phyloP scores from a whole-genome alignment of 371 early-diverging fungal genomes.

The Haplosporangium sp. region DNA sequence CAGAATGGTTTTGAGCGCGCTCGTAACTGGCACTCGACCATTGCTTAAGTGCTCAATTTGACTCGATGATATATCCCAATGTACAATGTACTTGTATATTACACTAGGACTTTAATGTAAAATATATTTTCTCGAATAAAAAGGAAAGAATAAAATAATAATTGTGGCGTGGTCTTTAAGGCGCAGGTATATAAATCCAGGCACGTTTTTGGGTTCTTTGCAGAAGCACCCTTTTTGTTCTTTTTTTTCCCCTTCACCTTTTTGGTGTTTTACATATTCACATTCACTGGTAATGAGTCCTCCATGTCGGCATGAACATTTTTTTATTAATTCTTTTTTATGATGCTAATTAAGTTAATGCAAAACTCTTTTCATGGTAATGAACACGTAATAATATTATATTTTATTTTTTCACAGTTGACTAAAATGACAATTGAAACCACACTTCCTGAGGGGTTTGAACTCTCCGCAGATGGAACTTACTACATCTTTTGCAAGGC shows the following conservation, averaged over 20 bases:
- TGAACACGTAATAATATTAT: neutral
- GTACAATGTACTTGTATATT: no score
- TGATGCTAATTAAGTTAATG: neutral
- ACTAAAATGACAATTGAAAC: neutral
- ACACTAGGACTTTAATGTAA: no score
- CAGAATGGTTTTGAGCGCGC: constrained; percentile 61
- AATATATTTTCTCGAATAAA: no score
- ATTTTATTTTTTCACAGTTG: neutral
- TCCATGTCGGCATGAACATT: neutral
- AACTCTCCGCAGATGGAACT: constrained; percentile 18
- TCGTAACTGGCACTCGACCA: constrained; percentile 48
- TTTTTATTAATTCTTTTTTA: neutral
- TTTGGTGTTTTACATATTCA: constrained; percentile 46
- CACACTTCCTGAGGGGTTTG: constrained; percentile 17
- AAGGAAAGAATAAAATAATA: no score
- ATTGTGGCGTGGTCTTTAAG: no score
- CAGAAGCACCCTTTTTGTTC: no score
- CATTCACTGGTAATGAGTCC: neutral
- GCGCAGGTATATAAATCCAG: no score
- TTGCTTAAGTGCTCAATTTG: constrained; percentile 19
- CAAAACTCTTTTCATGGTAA: neutral
- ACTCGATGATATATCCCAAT: no score
- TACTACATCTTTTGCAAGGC: constrained; percentile 41
- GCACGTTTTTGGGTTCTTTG: no score
- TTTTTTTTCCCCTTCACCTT: no score